Percentiles rank a stretch among this genome's conserved stretches.
These are phyloP conservation scores for Colletotrichum theobromicola DNA, from an alignment of 2,329 filamentous ascomycete species.

Conservation along the genomic window DNA sequence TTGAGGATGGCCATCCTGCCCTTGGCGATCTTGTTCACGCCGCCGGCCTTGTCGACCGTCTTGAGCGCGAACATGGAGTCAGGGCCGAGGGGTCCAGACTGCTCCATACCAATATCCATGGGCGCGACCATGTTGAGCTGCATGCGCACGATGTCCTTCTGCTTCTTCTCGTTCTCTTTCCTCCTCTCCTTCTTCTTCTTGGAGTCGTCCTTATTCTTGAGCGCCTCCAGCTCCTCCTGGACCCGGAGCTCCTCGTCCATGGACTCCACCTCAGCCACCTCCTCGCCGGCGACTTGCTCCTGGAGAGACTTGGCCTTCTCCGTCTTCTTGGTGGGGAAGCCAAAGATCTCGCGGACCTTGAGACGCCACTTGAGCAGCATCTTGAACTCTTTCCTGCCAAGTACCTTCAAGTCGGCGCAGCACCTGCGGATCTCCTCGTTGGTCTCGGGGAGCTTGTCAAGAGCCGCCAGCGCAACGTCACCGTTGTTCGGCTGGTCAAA, in stretches of 20 bases:
- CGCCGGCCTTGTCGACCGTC: slow-evolving; percentile 76
- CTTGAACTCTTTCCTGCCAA: slow-evolving; percentile 95
- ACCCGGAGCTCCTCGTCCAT: slow-evolving; percentile 97
- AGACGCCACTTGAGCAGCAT: slow-evolving; percentile 87
- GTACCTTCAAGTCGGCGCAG: slow-evolving; percentile 84
- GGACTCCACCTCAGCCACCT: slow-evolving; percentile 80
- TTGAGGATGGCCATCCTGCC: slow-evolving; percentile 79
- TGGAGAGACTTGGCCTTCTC: slow-evolving; percentile 33
- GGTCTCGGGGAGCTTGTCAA: slow-evolving; percentile 86
- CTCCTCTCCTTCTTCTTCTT: slow-evolving; percentile 84
- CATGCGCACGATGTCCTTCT: slow-evolving; percentile 93
- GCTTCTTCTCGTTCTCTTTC: slow-evolving; percentile 91
- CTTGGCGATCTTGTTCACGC: slow-evolving; percentile 70
- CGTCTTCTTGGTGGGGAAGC: slow-evolving; percentile 78
- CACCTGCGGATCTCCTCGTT: slow-evolving; percentile 80
- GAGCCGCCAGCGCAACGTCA: slow-evolving; percentile 84
- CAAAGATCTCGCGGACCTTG: slow-evolving; percentile 88
- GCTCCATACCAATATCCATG: slow-evolving; percentile 94
- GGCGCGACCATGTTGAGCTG: slow-evolving; percentile 97
- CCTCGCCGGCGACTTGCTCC: slow-evolving; percentile 57
- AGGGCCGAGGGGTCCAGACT: slow-evolving; percentile 77
- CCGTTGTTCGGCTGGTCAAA: slow-evolving; percentile 82
- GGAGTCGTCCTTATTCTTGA: slow-evolving; percentile 79
- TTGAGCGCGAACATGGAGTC: slow-evolving; percentile 89
- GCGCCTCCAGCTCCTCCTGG: slow-evolving; percentile 82